Conservation (phyloP, 306 rosid species). For the Inga leiocalycina region DNA sequence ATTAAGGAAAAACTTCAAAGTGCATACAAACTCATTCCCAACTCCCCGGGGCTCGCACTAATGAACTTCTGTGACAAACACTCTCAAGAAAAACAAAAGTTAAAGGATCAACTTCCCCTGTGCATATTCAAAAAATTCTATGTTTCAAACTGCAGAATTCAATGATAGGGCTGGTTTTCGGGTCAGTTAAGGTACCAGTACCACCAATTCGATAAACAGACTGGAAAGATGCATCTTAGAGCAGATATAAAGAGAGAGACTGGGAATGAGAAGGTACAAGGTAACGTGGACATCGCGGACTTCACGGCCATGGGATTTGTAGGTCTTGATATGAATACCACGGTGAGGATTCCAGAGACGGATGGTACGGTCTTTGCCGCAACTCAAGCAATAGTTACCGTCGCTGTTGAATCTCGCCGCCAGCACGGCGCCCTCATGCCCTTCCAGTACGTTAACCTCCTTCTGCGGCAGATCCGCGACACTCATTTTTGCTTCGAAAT, state of each 20-base stretch:
- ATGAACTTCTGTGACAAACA: background rate
- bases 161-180: background rate
- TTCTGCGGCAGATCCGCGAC: slow-evolving; percentile 48
- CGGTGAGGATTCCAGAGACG: slow-evolving; percentile 98
- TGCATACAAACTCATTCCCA: background rate
- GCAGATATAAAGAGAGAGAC: background rate
- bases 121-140: background rate
- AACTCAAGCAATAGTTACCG: slow-evolving; percentile 77
- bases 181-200: background rate
- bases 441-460: slow-evolving; percentile 65
- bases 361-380: slow-evolving; percentile 92
- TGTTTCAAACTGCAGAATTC: background rate
- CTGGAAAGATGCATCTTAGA: background rate
- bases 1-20: background rate
- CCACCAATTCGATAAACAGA: background rate
- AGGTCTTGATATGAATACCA: slow-evolving; percentile 89
- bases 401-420: slow-evolving; percentile 81
- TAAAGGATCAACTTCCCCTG: background rate
- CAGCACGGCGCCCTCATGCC: slow-evolving; percentile 85
- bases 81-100: background rate
- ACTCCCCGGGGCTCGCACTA: background rate
- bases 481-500: slow-evolving; percentile 31
- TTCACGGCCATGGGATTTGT: slow-evolving; percentile 91
- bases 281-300: slow-evolving; percentile 90
- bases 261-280: slow-evolving; percentile 24